These are phyloP conservation scores for Penicillium sp. DNA, from an alignment of 2,329 filamentous ascomycete species.

Conservation along the genomic window DNA sequence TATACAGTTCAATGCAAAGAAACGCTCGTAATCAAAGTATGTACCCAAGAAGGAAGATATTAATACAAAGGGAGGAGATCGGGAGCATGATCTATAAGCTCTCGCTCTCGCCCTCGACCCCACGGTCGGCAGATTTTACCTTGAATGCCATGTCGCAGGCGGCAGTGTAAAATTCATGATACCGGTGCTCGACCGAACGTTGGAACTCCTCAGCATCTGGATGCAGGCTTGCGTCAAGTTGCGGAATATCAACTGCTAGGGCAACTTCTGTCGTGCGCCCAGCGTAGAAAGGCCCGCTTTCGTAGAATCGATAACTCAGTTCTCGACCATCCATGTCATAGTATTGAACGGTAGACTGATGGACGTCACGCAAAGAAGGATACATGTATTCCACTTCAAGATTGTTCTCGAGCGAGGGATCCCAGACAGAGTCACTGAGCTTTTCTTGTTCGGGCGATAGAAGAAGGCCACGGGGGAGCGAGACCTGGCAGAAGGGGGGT, in stretches of 20 bases:
- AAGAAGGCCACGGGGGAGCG: conserved; percentile 32
- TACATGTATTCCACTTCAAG: conserved; percentile 40
- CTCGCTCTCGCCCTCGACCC: not conserved
- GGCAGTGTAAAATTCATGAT: conserved; percentile 41
- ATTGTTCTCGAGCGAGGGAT: conserved; percentile 8
- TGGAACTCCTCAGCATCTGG: conserved; percentile 7
- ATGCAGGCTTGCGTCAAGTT: not conserved
- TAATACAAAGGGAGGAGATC: not conserved
- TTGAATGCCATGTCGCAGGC: conserved; percentile 44
- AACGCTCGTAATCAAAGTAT: not conserved
- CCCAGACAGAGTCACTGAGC: not conserved
- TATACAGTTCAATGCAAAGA: conserved; percentile 5
- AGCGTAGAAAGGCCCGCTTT: conserved; percentile 38
- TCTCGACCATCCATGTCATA: conserved; percentile 39
- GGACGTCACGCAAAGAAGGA: conserved; percentile 35
- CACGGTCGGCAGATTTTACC: conserved; percentile 28
- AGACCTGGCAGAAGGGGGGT: conserved; percentile 37
- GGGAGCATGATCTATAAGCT: not conserved
- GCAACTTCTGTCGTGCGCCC: conserved; percentile 35
- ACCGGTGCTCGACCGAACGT: conserved; percentile 28
- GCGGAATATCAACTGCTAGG: conserved; percentile 32
- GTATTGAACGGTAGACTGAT: conserved; percentile 31
- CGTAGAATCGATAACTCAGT: conserved; percentile 37
- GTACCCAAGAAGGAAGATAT: not conserved
- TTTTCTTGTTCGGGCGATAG: not conserved